These are phyloP conservation scores for Fraxinus sp. DNA, from an alignment of 305 asterid genomes.

Conservation along the genomic window DNA sequence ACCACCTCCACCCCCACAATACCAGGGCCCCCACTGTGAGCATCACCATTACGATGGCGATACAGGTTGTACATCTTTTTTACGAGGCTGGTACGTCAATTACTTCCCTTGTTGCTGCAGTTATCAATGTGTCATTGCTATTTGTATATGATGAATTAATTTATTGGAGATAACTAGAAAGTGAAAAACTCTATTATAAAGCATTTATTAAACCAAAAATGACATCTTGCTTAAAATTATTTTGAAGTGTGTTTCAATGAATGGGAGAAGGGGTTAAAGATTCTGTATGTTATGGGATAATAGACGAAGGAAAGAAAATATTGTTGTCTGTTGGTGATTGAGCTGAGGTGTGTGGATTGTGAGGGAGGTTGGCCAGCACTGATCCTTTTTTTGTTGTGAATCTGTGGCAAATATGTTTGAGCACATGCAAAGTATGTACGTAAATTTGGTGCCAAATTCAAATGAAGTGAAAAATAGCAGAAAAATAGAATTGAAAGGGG, in stretches of 20 bases:
- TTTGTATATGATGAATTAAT: neutral
- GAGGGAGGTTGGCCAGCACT: neutral
- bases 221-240: neutral
- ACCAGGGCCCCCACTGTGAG: conserved; percentile 1
- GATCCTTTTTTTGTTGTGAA: neutral
- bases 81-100: conserved; percentile 8
- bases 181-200: neutral
- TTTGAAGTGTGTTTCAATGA: neutral
- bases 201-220: neutral
- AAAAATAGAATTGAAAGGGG: neutral
- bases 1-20: neutral
- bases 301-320: neutral
- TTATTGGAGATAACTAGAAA: neutral
- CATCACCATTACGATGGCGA: neutral
- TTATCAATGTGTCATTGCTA: neutral
- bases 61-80: neutral
- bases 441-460: neutral
- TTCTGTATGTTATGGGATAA: neutral
- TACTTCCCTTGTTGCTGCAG: neutral
- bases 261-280: neutral
- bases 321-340: neutral
- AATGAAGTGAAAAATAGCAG: neutral
- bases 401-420: neutral
- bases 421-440: neutral
- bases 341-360: neutral